These are phyloP conservation scores for Trichoderma parareesei DNA, from an alignment of 495 filamentous ascomycete genomes.

Conservation along the genomic window DNA sequence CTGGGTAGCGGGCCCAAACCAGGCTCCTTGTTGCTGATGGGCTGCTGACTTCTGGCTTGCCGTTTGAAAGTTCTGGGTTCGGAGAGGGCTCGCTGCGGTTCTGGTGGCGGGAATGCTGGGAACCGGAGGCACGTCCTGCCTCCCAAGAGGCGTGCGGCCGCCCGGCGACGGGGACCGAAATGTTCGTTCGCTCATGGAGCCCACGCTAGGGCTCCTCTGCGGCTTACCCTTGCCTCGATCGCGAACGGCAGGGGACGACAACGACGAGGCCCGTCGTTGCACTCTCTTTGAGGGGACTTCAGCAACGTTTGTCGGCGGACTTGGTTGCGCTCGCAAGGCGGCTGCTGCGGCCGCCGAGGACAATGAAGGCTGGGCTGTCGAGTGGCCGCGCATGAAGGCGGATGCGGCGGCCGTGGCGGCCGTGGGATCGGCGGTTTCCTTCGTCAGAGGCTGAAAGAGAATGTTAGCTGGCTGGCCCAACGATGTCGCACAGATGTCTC, in stretches of 20 bases:
- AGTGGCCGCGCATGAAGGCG: constrained; percentile 66
- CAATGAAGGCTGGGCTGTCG: constrained; percentile 50
- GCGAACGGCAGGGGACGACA: constrained; percentile 54
- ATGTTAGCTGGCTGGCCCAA: not conserved
- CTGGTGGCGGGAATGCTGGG: constrained; percentile 53
- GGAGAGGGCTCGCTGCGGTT: not conserved
- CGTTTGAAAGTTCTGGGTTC: constrained; percentile 30
- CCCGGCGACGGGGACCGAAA: constrained; percentile 62
- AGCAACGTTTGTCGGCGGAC: constrained; percentile 66
- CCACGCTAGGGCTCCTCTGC: constrained; percentile 57
- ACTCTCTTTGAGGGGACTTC: constrained; percentile 85
- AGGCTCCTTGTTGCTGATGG: constrained; percentile 25
- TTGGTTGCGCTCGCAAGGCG: constrained; percentile 66
- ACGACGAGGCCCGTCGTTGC: constrained; percentile 58
- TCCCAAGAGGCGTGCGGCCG: constrained; percentile 34
- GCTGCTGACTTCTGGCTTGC: constrained; percentile 36
- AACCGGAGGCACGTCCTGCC: constrained; percentile 58
- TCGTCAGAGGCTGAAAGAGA: constrained; percentile 45
- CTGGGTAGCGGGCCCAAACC: constrained; percentile 30
- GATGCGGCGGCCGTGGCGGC: constrained; percentile 68
- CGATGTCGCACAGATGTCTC: no score
- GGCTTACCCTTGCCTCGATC: constrained; percentile 34
- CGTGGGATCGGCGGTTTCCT: constrained; percentile 55
- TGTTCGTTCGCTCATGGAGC: constrained; percentile 78
- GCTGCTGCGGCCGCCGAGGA: constrained; percentile 80